Evolutionary conservation across 2,329 filamentous ascomycete species (phyloP).

Genomic region (Drechslerella dactyloides): DNA sequence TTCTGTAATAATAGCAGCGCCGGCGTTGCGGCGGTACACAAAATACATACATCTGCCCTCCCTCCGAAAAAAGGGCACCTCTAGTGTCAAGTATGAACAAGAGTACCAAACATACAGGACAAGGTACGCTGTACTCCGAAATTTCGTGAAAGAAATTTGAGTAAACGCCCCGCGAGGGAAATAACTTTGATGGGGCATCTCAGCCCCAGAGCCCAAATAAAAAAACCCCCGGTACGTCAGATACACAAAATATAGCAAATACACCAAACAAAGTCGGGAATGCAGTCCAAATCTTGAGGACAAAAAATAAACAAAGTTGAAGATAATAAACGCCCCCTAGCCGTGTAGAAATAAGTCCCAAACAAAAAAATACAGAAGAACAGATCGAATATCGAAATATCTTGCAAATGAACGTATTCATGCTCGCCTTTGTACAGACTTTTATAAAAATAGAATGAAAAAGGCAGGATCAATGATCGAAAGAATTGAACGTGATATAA

Average conservation of each 20-base stretch:
- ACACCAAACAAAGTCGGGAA: constrained; percentile 46
- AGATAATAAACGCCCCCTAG: constrained; percentile 44
- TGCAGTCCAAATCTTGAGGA: constrained; percentile 42
- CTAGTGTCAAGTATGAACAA: constrained; percentile 31
- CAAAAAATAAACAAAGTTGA: constrained; percentile 18
- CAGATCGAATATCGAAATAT: constrained; percentile 20
- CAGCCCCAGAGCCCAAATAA: constrained; percentile 16
- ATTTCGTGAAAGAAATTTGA: constrained; percentile 25
- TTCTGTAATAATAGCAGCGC: constrained; percentile 24
- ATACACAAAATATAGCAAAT: constrained; percentile 41
- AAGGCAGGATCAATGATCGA: not conserved
- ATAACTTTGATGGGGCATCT: constrained; percentile 29
- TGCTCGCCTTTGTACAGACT: constrained; percentile 39
- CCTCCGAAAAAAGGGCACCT: constrained; percentile 31
- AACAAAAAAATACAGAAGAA: constrained; percentile 15
- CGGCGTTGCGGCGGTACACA: constrained; percentile 24
- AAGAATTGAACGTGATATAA: constrained; percentile 1
- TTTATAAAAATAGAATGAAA: constrained; percentile 13
- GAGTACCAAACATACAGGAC: constrained; percentile 39
- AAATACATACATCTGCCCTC: constrained; percentile 39
- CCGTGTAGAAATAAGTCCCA: constrained; percentile 43
- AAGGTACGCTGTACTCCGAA: constrained; percentile 36
- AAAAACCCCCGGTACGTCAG: constrained; percentile 28
- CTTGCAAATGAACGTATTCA: constrained; percentile 16
- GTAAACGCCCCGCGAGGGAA: constrained; percentile 35